phyloP scores from a whole-genome alignment of 2,329 filamentous ascomycete genomes.

The Cladosporium sp. region DNA sequence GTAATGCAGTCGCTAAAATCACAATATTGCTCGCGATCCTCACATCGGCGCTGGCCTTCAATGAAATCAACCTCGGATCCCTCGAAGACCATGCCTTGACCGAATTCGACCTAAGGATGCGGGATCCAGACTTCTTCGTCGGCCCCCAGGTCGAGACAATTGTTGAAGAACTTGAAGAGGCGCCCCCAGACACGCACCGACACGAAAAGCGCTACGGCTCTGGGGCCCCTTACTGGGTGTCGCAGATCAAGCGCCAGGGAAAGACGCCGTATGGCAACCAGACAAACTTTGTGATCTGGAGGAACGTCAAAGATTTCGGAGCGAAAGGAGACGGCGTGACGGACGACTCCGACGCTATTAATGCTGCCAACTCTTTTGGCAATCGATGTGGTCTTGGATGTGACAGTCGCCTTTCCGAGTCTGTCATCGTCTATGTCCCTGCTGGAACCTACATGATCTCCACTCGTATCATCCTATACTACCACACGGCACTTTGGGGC shows the following conservation, averaged over 20 bases:
- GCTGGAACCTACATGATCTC: constrained; percentile 81
- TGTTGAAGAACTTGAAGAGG: constrained; percentile 7
- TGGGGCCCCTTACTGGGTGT: constrained; percentile 41
- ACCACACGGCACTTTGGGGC: constrained; percentile 91
- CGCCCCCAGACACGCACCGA: constrained; percentile 23
- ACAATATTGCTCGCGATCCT: background rate
- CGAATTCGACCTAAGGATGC: constrained; percentile 16
- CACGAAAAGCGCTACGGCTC: constrained; percentile 33
- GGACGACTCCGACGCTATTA: constrained; percentile 71
- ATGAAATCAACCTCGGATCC: constrained; percentile 13
- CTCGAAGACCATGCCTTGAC: constrained; percentile 7
- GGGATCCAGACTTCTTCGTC: background rate
- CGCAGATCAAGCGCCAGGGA: constrained; percentile 45
- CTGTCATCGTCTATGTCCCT: constrained; percentile 89
- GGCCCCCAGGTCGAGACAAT: constrained; percentile 10
- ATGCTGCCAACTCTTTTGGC: constrained; percentile 35
- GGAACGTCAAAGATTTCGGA: constrained; percentile 49
- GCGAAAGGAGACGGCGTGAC: constrained; percentile 62
- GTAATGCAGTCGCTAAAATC: background rate
- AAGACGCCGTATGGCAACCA: constrained; percentile 41
- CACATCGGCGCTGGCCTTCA: background rate
- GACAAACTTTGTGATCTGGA: constrained; percentile 45
- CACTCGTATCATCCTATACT: constrained; percentile 76
- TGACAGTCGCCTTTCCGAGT: constrained; percentile 76
- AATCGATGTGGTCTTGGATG: constrained; percentile 51